Evolutionary conservation across 2,329 filamentous ascomycete genomes (phyloP).

Genomic region (Phyllosticta capitalensis): DNA sequence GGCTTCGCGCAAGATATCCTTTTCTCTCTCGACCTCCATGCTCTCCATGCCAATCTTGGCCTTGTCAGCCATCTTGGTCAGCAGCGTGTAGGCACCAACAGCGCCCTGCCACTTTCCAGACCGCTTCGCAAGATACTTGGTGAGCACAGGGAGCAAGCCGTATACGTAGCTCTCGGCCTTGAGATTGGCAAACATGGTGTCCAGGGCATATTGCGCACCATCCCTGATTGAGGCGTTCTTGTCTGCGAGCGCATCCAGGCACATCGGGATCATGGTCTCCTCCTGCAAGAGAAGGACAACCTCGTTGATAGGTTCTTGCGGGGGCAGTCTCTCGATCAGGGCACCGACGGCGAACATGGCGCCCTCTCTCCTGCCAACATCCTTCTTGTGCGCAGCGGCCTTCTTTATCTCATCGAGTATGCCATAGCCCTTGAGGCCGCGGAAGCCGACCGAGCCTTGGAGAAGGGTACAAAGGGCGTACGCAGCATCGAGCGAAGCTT

Average conservation of each 20-base stretch:
- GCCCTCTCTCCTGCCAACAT: conserved; percentile 71
- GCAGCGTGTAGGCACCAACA: conserved; percentile 71
- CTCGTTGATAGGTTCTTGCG: conserved; percentile 68
- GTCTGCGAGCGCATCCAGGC: conserved; percentile 78
- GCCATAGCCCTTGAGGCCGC: conserved; percentile 52
- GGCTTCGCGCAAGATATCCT: conserved; percentile 79
- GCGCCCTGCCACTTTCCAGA: conserved; percentile 97
- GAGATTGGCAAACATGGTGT: conserved; percentile 73
- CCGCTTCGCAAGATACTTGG: conserved; percentile 67
- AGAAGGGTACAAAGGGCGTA: conserved; percentile 57
- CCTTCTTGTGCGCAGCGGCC: conserved; percentile 90
- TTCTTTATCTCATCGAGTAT: conserved; percentile 58
- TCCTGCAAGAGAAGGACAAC: conserved; percentile 75
- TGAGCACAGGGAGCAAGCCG: conserved; percentile 69
- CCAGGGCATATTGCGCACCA: conserved; percentile 86
- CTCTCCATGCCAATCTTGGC: conserved; percentile 76
- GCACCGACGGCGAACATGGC: conserved; percentile 93
- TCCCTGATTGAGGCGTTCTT: conserved; percentile 85
- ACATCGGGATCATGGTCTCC: conserved; percentile 59
- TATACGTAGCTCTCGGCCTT: conserved; percentile 73
- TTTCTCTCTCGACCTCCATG: conserved; percentile 74
- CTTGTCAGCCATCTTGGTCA: conserved; percentile 93
- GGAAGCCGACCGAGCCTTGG: conserved; percentile 54
- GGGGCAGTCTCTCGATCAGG: conserved; percentile 80
- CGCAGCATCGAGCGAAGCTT: conserved; percentile 50